Base-by-base conservation (phyloP, 2,329 filamentous ascomycete species). In the Cordyceps fumosorosea region DNA sequence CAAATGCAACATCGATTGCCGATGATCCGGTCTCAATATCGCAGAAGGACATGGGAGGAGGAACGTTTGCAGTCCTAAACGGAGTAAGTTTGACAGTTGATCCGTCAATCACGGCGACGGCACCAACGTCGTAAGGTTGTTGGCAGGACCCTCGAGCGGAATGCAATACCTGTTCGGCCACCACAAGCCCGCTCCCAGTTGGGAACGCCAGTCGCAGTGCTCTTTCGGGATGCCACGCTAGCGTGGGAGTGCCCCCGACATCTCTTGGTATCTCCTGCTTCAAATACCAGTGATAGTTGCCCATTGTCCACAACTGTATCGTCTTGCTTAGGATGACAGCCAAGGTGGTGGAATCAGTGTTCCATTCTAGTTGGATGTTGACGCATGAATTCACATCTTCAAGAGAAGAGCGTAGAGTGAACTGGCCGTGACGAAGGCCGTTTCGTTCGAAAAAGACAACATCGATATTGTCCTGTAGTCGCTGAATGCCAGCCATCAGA, bases 251-350 rank as follows among this genome's bases (percentile, higher is more conserved):
- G 3, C 69, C 67, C 14, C 67, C 69, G 8, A 22, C 8, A 32
- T 73, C 68, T 7, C 81, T 76, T 7, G 78, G 75, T 7, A 97
- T 80, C 71, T 97, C 92, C 72, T 96, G 92, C 77, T 99, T 99
- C 18, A 99, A 80, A 73, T 98, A 98, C 84, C 95, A 99, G 72
- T 98, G 91, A 68, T 99, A 99, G 73, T 99, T 99, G 22, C 91
- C 90, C 82, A 89, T 96, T 0, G 92, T 96, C 95, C 95, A 99
- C 1, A 99, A 78, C 71, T 99, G 95, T n/a, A 95, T 78, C 62
- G 85, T 83, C 66, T 92, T 84, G 37, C 80, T 78, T 67, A 93
- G 85, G 1, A 84, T 80, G n/a, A 97, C 87, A 6, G 93, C 92
- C 52, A 99, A 81, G 0, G 96, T 91, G 1, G 88, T 93, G 0